phyloP scores from a whole-genome alignment of 192 early-diverging fungal species.

The Gryganskiella cystojenkinii region DNA sequence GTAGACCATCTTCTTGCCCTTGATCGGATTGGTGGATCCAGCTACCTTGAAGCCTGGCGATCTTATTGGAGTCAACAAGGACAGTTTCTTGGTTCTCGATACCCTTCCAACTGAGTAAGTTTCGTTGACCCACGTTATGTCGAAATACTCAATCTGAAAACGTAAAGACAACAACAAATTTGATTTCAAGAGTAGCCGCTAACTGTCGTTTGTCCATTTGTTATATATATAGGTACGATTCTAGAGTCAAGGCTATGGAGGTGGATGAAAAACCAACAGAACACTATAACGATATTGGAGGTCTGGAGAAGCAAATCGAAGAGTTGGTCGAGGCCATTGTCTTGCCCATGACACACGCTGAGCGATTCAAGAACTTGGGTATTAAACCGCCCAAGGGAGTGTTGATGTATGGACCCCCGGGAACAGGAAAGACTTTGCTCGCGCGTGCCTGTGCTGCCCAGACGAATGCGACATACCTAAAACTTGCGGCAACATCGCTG shows the following conservation, averaged over 20 bases:
- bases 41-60: conserved; percentile 93
- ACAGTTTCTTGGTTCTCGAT: conserved; percentile 95
- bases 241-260: conserved; percentile 99
- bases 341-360: conserved; percentile 88
- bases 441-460: conserved; percentile 98
- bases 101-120: conserved; percentile 94
- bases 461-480: conserved; percentile 94
- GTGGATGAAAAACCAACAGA: conserved; percentile 99
- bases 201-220: background rate
- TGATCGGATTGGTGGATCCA: conserved; percentile 96
- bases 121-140: too few relatives aligned
- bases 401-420: conserved; percentile 87
- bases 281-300: conserved; percentile 95
- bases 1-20: conserved; percentile 96
- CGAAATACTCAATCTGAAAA: too few relatives aligned
- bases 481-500: conserved; percentile 95
- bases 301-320: conserved; percentile 90
- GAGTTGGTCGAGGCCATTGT: conserved; percentile 90
- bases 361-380: conserved; percentile 86
- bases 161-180: too few relatives aligned
- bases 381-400: conserved; percentile 90
- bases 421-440: conserved; percentile 91
- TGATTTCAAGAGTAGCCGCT: too few relatives aligned
- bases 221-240: conserved; percentile 82
- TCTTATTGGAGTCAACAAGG: conserved; percentile 98